Conservation (phyloP, 23 red algal genomes). For the Gracilariopsis chorda region DNA sequence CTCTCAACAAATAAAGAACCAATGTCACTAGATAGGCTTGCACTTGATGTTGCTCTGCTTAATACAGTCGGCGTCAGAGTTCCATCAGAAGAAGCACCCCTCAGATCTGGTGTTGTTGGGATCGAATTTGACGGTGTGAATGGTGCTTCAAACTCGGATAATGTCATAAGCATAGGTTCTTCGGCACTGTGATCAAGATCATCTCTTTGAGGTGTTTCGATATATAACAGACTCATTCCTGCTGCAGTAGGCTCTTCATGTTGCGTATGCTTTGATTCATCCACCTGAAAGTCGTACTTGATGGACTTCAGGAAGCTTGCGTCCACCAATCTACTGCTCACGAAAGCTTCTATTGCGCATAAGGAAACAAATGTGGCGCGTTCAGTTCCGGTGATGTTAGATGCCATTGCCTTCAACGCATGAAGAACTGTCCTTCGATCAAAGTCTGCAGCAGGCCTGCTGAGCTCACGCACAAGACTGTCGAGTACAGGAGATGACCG, state of each 20-base stretch:
- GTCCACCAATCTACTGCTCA: conserved; percentile 6
- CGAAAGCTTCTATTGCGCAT: conserved; percentile 44
- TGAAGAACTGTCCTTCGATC: conserved; percentile 28
- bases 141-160: conserved; percentile 57
- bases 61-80: background rate
- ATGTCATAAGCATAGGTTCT: conserved; percentile 46
- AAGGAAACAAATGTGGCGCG: conserved; percentile 46
- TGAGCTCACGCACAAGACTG: conserved; percentile 16
- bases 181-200: conserved; percentile 29
- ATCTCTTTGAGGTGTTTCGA: conserved; percentile 1
- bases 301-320: conserved; percentile 17
- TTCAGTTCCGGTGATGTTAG: conserved; percentile 50
- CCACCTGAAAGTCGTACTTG: conserved; percentile 41
- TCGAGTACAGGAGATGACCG: background rate
- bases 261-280: background rate
- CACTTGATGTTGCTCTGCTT: background rate
- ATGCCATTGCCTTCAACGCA: conserved; percentile 38
- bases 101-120: conserved; percentile 29
- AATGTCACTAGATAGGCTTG: conserved; percentile 13
- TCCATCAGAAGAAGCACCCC: conserved; percentile 20
- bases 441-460: conserved; percentile 10
- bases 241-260: background rate
- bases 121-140: conserved; percentile 26
- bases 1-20: background rate
- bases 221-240: conserved; percentile 1